Base-by-base conservation (phyloP, 2,329 filamentous ascomycete species). In the Cadophora malorum region DNA sequence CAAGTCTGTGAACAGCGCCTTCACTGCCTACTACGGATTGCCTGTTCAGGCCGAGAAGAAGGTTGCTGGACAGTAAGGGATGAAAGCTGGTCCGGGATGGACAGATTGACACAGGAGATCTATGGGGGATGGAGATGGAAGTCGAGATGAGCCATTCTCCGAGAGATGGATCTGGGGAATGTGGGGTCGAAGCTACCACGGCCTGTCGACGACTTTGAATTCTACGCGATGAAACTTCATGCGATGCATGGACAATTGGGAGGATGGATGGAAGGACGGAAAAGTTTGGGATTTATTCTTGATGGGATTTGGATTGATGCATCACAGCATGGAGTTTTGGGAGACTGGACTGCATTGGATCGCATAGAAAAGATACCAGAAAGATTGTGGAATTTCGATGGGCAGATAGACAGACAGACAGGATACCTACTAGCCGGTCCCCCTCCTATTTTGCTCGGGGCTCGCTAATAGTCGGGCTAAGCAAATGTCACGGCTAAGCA, bases 231-330 rank as follows among this genome's bases (percentile, higher is more conserved):
- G 35, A 14, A 38, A 14, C 8, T 38, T 38, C 12, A 38, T 38
- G 35, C 35, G 35, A 38, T 38, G 19, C 25, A 38, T 23, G 33
- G 31, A 58, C 14, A 28, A 35, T 45, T 45, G 38, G 56, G 45
- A 38, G 14, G 35, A 28, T 28, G n/a, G 14, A 25, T 12, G n/a
- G 21, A 38, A 4, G 56, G 35, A 59, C 19, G 31, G 53, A 59
- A 59, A 59, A 59, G 56, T 21, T 25, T 59, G 33, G 33, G 56
- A 59, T 59, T 59, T n/a, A 59, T 58, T 58, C 38, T 58, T 35
- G 53, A 58, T 31, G 5, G 38, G 12, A 8, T 41, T 38, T 38
- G 14, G 41, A 45, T 38, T 53, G 23, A 25, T 58, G 55, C 33
- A 23, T 38, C n/a, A 38, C 19, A 41, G 55, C 33, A 58, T 38